Evolutionary conservation across 2,329 filamentous ascomycete genomes (phyloP), one percentile per base, ranked within the genome.

Genomic region (Berkeleyomyces rouxiae): DNA sequence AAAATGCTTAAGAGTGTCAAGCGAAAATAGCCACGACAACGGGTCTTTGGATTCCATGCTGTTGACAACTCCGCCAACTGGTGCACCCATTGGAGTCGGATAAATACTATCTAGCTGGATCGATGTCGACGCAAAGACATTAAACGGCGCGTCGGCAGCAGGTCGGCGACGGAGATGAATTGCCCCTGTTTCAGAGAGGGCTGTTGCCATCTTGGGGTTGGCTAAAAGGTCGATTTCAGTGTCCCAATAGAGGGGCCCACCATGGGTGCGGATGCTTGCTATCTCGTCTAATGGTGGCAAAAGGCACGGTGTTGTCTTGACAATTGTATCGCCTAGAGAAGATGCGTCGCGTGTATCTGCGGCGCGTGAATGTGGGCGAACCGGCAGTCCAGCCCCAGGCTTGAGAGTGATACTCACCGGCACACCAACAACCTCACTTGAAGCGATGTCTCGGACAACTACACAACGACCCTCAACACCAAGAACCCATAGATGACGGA

Each of bases 401-500:
- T 74, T 81, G 65, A 89, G 77, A 7, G 76, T 79, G 62, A 96
- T 79, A 3, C 79, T 78, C 55, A 96, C 78, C 0, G 88, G 83
- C 1, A 91, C 80, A 6, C 84, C 82, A 58, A 96, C 82, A 0
- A 91, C 87, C 51, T 90, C 84, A 47, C 86, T 84, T 0, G 89
- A 95, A 64, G 93, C 85, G 2, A 93, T 82, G 68, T 99, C 93
- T 65, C 92, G 88, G 16, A 89, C 82, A 0, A 99, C 83, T 0
- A 99, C 80, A 70, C 92, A 97, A 60, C 95, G 83, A 7, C 90
- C 83, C 69, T 99, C 93, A 0, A 88, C 86, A 1, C 93, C 93
- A 3, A 99, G 79, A 9, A 96, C 92, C 93, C 93, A 99, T 70
- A 99, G 88, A 73, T 99, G 92, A 4, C 95, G 84, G 75, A 99